Base-by-base conservation (phyloP, 257 asterid species). In the Solanum rostratum region DNA sequence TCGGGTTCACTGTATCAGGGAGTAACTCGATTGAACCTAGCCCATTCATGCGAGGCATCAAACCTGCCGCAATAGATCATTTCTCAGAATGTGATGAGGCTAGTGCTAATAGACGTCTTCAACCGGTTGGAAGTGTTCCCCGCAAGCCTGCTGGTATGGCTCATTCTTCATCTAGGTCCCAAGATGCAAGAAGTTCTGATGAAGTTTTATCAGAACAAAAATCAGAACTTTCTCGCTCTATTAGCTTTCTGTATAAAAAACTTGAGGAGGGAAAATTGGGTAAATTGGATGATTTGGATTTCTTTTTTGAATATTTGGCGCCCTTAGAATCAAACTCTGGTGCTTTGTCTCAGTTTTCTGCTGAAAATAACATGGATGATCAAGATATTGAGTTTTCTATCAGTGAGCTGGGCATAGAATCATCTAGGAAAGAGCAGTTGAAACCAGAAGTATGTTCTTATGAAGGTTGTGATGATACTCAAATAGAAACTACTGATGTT, bases 1-100 rank as follows among this genome's bases (percentile, higher is more conserved):
- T 96, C 69, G 95, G 97, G n/a, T 96, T 95, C 90, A 91, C 94
- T 50, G 39, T 92, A 53, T 76, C 81, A 88, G 92, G 88, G 80
- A 90, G 88, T 71, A 87, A 85, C 74, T 88, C 94, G n/a, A 83
- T 82, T 54, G 92, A 87, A 86, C 88, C 91, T 41, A 92, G 87
- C 86, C 88, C 81, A 87, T 86, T 88, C 80, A 86, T 85, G 83
- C 85, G 55, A 79, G 91, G 82, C 68, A 87, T 87, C 79, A 87
- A 83, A 66, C 86, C 27, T 52, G 81, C 84, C n/a, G 66, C 66
- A 57, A 41, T 66, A 24, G 86, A 85, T 83, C 83, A 84, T 65
- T 65, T 86, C 41, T 37, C 88, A 57, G 92, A 89, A 84, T 65
- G 45, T 86, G 91, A 86, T 74, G 52, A 30, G 52, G 80, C 37